Evolutionary conservation across 2,329 filamentous ascomycete genomes (phyloP).

Genomic region (Emydomyces testavorans): DNA sequence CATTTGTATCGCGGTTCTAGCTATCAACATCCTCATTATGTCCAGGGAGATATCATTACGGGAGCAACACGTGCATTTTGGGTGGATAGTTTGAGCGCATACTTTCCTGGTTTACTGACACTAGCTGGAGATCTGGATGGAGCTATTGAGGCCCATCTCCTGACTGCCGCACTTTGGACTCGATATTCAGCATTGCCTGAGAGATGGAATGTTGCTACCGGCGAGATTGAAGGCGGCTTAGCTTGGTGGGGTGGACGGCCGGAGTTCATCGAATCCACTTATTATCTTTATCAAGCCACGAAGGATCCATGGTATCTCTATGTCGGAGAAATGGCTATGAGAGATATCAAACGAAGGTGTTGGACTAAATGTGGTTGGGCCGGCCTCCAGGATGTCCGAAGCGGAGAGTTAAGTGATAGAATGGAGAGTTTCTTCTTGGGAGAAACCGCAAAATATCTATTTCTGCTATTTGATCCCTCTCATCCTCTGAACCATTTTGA

Average conservation of each 20-base stretch:
- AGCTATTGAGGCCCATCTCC: slow-evolving; percentile 75
- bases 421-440: slow-evolving; percentile 99
- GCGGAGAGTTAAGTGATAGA: slow-evolving; percentile 76
- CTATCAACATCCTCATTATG: slow-evolving; percentile 80
- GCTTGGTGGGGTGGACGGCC: slow-evolving; percentile 93
- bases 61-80: slow-evolving; percentile 82
- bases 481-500: slow-evolving; percentile 84
- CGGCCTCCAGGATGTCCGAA: slow-evolving; percentile 69
- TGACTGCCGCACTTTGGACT: slow-evolving; percentile 90
- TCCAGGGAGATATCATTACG: slow-evolving; percentile 77
- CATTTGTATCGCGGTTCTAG: slow-evolving; percentile 71
- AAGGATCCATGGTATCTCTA: slow-evolving; percentile 93
- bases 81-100: slow-evolving; percentile 93
- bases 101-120: slow-evolving; percentile 79
- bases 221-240: slow-evolving; percentile 72
- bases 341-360: slow-evolving; percentile 77
- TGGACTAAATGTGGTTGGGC: slow-evolving; percentile 90
- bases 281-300: slow-evolving; percentile 88
- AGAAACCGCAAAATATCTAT: slow-evolving; percentile 92
- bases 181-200: slow-evolving; percentile 89
- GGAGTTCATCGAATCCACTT: slow-evolving; percentile 94
- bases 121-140: slow-evolving; percentile 83
- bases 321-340: slow-evolving; percentile 87
- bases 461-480: slow-evolving; percentile 71
- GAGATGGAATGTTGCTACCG: slow-evolving; percentile 78